A percentile compares a stretch with the other conserved stretches of the same genome.
These are phyloP conservation scores for Yarrowia alimentaria DNA, from an alignment of 805 yeast species.

Conservation along the genomic window DNA sequence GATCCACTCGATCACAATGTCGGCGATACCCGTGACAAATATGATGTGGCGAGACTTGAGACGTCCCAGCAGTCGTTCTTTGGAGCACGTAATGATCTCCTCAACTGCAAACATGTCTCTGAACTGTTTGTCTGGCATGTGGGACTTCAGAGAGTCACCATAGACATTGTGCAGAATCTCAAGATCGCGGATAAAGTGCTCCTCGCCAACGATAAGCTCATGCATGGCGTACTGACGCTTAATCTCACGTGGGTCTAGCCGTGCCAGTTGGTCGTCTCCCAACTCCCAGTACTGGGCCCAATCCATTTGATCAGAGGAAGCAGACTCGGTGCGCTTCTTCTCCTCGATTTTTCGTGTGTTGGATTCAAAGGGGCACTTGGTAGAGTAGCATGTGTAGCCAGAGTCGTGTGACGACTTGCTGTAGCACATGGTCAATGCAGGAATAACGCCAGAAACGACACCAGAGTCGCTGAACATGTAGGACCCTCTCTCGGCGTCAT, in stretches of 20 bases:
- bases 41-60: conserved; percentile 54
- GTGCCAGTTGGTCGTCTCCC: conserved; percentile 32
- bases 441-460: conserved; percentile 15
- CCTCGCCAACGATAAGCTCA: conserved; percentile 71
- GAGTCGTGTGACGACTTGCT: conserved; percentile 6
- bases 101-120: conserved; percentile 56
- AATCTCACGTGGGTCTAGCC: conserved; percentile 43
- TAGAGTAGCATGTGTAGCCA: conserved; percentile 14
- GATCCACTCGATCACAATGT: conserved; percentile 64
- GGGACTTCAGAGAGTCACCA: conserved; percentile 46
- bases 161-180: conserved; percentile 60
- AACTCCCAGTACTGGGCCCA: conserved; percentile 37
- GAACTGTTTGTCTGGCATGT: conserved; percentile 49
- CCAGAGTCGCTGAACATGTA: conserved; percentile 21
- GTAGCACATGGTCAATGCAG: conserved; percentile 9
- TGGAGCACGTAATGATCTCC: conserved; percentile 57
- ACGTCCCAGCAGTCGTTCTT: conserved; percentile 54
- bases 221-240: conserved; percentile 72
- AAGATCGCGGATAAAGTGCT: conserved; percentile 65
- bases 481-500: conserved; percentile 12
- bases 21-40: conserved; percentile 61
- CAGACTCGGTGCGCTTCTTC: conserved; percentile 1
- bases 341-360: not conserved
- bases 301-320: conserved; percentile 30
- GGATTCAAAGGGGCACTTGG: conserved; percentile 14